Evolutionary conservation across 2,329 filamentous ascomycete species (phyloP).

Genomic region (Apiospora rasikravindrae): DNA sequence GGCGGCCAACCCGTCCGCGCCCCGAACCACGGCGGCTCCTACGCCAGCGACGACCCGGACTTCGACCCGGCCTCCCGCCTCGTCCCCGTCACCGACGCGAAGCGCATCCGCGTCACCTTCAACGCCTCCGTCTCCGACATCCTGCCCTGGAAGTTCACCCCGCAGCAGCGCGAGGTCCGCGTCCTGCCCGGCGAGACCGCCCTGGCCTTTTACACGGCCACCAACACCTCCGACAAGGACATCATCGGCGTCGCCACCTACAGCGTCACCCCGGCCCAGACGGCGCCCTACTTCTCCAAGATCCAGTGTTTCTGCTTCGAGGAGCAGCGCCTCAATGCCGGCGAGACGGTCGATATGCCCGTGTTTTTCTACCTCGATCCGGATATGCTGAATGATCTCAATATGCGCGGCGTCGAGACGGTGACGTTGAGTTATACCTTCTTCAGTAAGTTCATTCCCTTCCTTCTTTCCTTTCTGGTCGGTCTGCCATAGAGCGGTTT

Average conservation of each 20-base stretch:
- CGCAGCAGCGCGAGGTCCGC: conserved; percentile 94
- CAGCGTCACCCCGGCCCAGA: conserved; percentile 93
- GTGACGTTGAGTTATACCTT: conserved; percentile 98
- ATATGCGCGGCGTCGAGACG: conserved; percentile 92
- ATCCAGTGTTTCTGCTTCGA: conserved; percentile 99
- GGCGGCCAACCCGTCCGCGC: conserved; percentile 91
- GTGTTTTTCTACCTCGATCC: conserved; percentile 99
- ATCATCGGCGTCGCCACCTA: conserved; percentile 99
- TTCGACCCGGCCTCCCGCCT: conserved; percentile 76
- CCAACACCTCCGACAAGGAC: conserved; percentile 86
- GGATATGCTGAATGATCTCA: conserved; percentile 88
- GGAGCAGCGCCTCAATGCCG: conserved; percentile 90
- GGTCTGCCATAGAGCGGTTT: no score
- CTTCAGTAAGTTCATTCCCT: conserved; percentile 75
- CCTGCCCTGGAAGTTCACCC: conserved; percentile 95
- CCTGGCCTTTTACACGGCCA: conserved; percentile 95
- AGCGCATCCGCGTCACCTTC: conserved; percentile 93
- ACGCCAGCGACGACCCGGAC: conserved; percentile 48
- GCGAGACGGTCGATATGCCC: conserved; percentile 98
- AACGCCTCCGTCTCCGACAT: conserved; percentile 94
- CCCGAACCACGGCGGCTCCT: conserved; percentile 64
- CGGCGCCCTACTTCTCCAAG: conserved; percentile 98
- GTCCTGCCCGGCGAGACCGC: conserved; percentile 96
- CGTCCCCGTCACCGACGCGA: conserved; percentile 77
- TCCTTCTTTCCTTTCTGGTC: no score